These are phyloP conservation scores for Geotrichum citri-aurantii DNA, from an alignment of 1,139 yeast genomes.

Conservation along the genomic window DNA sequence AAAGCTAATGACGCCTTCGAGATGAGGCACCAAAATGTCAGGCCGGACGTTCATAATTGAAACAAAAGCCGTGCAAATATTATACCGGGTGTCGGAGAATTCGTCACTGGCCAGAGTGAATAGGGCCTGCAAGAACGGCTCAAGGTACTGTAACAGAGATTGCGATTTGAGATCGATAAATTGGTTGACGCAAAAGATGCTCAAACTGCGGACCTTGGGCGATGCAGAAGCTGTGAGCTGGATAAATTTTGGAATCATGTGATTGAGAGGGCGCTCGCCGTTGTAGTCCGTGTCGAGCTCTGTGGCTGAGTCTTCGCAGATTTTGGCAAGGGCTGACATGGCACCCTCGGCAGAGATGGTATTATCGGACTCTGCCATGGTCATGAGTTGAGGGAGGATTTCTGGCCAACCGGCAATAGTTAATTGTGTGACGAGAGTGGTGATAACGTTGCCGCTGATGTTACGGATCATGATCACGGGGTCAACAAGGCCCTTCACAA, in stretches of 20 bases:
- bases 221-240: constrained; percentile 40
- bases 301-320: constrained; percentile 76
- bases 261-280: constrained; percentile 60
- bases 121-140: constrained; percentile 55
- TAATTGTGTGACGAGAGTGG: constrained; percentile 65
- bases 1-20: constrained; percentile 79
- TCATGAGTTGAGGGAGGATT: constrained; percentile 59
- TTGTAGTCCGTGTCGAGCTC: constrained; percentile 56
- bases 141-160: constrained; percentile 60
- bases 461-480: constrained; percentile 61
- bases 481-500: constrained; percentile 65
- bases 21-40: constrained; percentile 71
- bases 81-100: constrained; percentile 57
- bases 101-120: constrained; percentile 58
- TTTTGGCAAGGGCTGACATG: constrained; percentile 73
- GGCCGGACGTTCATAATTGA: constrained; percentile 70
- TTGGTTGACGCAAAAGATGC: constrained; percentile 71
- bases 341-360: constrained; percentile 55
- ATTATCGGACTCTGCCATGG: constrained; percentile 46
- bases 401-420: constrained; percentile 75
- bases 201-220: constrained; percentile 53
- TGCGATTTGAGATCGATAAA: constrained; percentile 66
- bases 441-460: constrained; percentile 85
- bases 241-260: constrained; percentile 60
- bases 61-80: constrained; percentile 74